phyloP scores from a whole-genome alignment of 2,329 filamentous ascomycete genomes.

The Pseudovirgaria hyperparasitica region DNA sequence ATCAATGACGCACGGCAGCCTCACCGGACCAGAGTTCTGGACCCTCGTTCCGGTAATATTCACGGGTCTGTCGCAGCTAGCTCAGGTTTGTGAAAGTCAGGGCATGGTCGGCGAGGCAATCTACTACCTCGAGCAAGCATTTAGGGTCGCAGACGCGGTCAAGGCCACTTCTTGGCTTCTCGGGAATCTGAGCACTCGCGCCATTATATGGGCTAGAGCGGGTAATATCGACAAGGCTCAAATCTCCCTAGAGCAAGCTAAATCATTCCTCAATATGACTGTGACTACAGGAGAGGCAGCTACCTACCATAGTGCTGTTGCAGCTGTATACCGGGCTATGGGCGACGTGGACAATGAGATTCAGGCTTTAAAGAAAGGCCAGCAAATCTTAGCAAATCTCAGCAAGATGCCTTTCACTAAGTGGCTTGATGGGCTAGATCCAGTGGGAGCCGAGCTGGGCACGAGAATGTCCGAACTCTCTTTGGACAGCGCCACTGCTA shows the following conservation, averaged over 20 bases:
- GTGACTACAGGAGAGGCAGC: conserved; percentile 41
- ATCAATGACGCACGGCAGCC: conserved; percentile 30
- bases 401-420: conserved; percentile 20
- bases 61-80: conserved; percentile 58
- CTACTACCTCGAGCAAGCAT: conserved; percentile 75
- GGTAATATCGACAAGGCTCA: conserved; percentile 37
- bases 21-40: conserved; percentile 64
- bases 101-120: conserved; percentile 81
- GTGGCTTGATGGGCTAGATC: conserved; percentile 12
- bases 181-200: conserved; percentile 31
- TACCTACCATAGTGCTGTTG: conserved; percentile 36
- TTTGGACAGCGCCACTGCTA: conserved; percentile 13
- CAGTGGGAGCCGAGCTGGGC: conserved; percentile 23
- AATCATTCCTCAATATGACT: conserved; percentile 25
- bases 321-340: conserved; percentile 34
- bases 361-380: conserved; percentile 35
- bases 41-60: conserved; percentile 61
- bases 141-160: conserved; percentile 60
- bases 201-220: conserved; percentile 36
- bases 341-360: conserved; percentile 36
- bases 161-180: conserved; percentile 43
- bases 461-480: conserved; percentile 30
- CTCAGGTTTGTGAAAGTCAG: conserved; percentile 66
- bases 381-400: conserved; percentile 31
- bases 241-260: conserved; percentile 41